Base-by-base conservation (phyloP, 306 rosid species). In the Argentina anserina region DNA sequence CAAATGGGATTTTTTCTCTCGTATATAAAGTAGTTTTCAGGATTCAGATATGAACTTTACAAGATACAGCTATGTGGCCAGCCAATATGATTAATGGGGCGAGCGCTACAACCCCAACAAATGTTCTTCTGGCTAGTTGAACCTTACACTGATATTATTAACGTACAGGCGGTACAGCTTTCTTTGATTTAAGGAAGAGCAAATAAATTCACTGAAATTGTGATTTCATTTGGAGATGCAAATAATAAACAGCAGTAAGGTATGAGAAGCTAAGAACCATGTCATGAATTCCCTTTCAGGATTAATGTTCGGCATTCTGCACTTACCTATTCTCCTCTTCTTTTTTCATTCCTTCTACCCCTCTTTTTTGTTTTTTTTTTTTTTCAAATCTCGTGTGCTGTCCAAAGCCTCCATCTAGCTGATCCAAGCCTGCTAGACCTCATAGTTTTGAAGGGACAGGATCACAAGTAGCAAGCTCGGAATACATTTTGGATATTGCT, bases 401-500 rank as follows among this genome's bases (percentile, higher is more conserved):
- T 31, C 39, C 17, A 58, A 65, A 37, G 39, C 53, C 37, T n/a
- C n/a, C n/a, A n/a, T n/a, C n/a, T 42, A 25, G 46, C 78, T 61
- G 69, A 69, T 63, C 67, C 67, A 45, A 36, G 21, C n/a, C n/a
- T n/a, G n/a, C n/a, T 60, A 23, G 17, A 14, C 7, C 40, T 77
- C 87, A 65, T 9, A 63, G 21, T 63, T 84, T 92, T 66, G 73
- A 76, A 28, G 86, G 69, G 40, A 86, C 58, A 20, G 82, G 78
- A 42, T 90, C 96, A n/a, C 80, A 68, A 78, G 78, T 75, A 36
- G 88, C 69, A 55, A 95, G 87, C 84, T 95, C 97, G 0, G 69
- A 84, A 29, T 95, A 95, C 99, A 92, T 95, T 7, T 79, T 62
- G 2, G 99, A 80, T 77, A 92, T 92, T 40, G 78, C 90, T 56